Base-by-base conservation (phyloP, 2,329 filamentous ascomycete genomes). In the Aaosphaeria pasadenensis region DNA sequence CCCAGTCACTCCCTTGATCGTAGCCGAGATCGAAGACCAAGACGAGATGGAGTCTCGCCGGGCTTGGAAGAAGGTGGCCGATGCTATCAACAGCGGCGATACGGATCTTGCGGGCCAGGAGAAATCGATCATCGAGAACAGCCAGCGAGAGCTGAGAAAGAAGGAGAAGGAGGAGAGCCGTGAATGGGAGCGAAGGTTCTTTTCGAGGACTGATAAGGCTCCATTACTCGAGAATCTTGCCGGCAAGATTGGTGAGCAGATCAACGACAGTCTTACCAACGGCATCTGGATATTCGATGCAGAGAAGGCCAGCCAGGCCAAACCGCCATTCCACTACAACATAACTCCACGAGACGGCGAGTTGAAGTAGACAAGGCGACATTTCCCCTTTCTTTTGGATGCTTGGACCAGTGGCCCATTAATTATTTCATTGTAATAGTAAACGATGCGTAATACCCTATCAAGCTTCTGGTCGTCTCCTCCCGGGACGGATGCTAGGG, bases 41-140 rank as follows among this genome's bases (percentile, higher is more conserved):
- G 88, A 95, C 66, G 83, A 89, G 7, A 85, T 94, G 54, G 92
- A 97, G 74, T 90, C 88, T 11, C 84, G 92, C 42, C 83, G 88
- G 49, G 92, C 92, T 4, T 97, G 92, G 94, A 77, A 81, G 54
- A 89, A 88, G 63, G 92, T 97, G 29, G 89, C 89, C 1, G 81
- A 82, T 30, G 90, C 86, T 42, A 94, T 97, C 60, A 79, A 83
- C 48, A 83, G 80, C 57, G 88, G 90, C 49, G 89, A 96, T 69
- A 89, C 96, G 81, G 89, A 96, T 58, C 75, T 81, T 4, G 89
- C 90, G 1, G 84, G 84, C 1, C 65, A 74, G 11, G 89, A 95
- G 67, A 97, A 97, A 77, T 81, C 82, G 48, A 89, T 89, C 71
- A 95, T 97, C 55, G 94, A 97, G 72, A 89, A 90, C 58, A 84